Evolutionary conservation across 768 basidiomycete species (phyloP), one percentile per base, ranked within the genome.

Genomic region (Boletellus emodensis): DNA sequence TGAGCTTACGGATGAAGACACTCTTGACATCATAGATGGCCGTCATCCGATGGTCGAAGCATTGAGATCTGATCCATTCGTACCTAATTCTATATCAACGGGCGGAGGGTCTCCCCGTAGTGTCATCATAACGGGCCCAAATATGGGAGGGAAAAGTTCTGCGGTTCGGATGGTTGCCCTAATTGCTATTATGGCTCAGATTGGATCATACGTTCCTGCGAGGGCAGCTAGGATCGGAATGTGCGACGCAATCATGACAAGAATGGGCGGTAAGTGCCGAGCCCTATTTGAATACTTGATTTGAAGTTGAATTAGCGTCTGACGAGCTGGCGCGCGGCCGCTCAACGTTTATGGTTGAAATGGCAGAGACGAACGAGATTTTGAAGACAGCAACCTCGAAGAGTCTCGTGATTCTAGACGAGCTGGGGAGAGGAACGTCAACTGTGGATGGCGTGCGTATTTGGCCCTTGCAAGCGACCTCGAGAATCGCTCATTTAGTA

Each of bases 301-400:
- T 40, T 56, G 36, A 56, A 34, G 9, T 8, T 38, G 47, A 24
- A 18, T 12, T 50, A 86, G 95, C 95, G 0, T 87, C 83, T 10
- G 95, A 98, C 63, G 92, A 96, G 56, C 68, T 97, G 22, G 80
- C 83, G 6, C 78, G 87, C 35, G 93, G 93, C 0, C 82, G 90
- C 8, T 95, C 93, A 0, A 98, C 90, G 0, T 96, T 97, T 66
- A 96, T 96, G 94, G 90, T 97, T 3, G 95, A 99, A 68, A 85
- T 98, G 77, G 77, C 87, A 6, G 94, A 97, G 65, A 96, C 94
- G 0, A 87, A 84, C 59, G 90, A 96, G 60, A 94, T 97, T 49
- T 69, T 98, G 13, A 78, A 83, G 33, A 74, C 82, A 4, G 87
- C 90, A 1, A 88, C 91, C 0, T 66, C 75, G 4, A 77, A 77